Evolutionary conservation across 2,329 filamentous ascomycete species (phyloP).

Genomic region (Paramyrothecium roridum): DNA sequence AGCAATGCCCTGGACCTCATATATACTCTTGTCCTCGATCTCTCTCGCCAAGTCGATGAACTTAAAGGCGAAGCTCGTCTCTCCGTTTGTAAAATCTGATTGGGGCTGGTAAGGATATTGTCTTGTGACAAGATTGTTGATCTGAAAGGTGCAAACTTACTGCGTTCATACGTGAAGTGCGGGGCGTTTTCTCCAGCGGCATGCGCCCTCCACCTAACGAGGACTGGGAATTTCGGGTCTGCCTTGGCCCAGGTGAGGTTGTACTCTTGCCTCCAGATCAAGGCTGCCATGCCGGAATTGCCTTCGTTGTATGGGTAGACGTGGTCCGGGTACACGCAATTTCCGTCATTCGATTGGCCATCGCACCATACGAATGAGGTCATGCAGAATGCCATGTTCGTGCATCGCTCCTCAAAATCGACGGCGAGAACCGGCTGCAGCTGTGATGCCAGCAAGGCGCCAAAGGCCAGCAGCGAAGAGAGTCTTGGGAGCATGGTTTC

Average conservation of each 20-base stretch:
- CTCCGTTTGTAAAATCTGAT: background rate
- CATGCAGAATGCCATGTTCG: background rate
- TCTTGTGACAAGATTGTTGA: no score
- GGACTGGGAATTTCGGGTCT: background rate
- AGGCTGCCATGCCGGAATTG: background rate
- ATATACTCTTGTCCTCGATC: background rate
- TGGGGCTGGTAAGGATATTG: no score
- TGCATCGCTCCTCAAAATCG: background rate
- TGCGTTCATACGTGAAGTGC: background rate
- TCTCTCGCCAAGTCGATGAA: background rate
- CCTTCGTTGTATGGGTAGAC: background rate
- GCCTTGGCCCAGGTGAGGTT: background rate
- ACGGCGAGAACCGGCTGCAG: background rate
- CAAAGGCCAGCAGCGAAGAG: background rate
- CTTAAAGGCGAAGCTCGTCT: background rate
- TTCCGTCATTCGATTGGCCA: background rate
- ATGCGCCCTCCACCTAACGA: background rate
- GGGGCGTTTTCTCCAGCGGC: background rate
- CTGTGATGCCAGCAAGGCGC: background rate
- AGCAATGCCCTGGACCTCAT: background rate
- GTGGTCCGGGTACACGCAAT: background rate
- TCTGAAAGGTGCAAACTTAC: background rate
- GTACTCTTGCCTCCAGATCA: background rate
- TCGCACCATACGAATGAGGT: background rate
- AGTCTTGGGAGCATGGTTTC: background rate